Evolutionary conservation across 1,139 yeast species (phyloP).

Genomic region (Kodamaea suecica): DNA sequence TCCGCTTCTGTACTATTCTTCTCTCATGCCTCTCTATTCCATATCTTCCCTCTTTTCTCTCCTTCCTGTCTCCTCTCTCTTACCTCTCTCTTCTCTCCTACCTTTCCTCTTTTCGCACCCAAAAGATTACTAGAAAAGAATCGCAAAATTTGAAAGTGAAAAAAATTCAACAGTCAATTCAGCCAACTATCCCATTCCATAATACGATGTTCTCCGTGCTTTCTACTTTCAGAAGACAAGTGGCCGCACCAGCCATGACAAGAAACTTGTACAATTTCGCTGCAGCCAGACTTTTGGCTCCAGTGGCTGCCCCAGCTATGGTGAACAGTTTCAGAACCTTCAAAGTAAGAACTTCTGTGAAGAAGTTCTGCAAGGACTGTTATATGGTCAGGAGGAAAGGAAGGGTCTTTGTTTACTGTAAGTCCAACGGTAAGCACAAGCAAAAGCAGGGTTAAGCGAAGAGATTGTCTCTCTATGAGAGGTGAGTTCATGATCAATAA

Average conservation of each 20-base stretch:
- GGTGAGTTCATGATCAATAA: too few relatives aligned
- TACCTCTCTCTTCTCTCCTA: too few relatives aligned
- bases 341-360: conserved; percentile 70
- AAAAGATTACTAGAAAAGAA: too few relatives aligned
- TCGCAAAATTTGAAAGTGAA: too few relatives aligned
- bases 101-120: too few relatives aligned
- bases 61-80: too few relatives aligned
- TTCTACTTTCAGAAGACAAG: conserved; percentile 17
- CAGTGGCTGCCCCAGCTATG: conserved; percentile 10
- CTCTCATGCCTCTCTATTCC: too few relatives aligned
- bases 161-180: too few relatives aligned
- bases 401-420: conserved; percentile 87
- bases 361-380: conserved; percentile 89
- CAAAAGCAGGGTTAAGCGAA: conserved; percentile 81
- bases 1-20: too few relatives aligned
- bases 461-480: too few relatives aligned
- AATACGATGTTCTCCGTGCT: conserved; percentile 20
- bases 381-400: conserved; percentile 94
- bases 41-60: too few relatives aligned
- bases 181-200: too few relatives aligned
- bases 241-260: conserved; percentile 14
- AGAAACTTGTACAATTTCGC: conserved; percentile 15
- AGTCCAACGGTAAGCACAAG: conserved; percentile 89
- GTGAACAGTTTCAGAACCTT: conserved; percentile 16
- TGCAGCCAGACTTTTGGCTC: conserved; percentile 17